These are phyloP conservation scores for Quercus bicolor DNA, from an alignment of 306 rosid species.

Conservation along the genomic window DNA sequence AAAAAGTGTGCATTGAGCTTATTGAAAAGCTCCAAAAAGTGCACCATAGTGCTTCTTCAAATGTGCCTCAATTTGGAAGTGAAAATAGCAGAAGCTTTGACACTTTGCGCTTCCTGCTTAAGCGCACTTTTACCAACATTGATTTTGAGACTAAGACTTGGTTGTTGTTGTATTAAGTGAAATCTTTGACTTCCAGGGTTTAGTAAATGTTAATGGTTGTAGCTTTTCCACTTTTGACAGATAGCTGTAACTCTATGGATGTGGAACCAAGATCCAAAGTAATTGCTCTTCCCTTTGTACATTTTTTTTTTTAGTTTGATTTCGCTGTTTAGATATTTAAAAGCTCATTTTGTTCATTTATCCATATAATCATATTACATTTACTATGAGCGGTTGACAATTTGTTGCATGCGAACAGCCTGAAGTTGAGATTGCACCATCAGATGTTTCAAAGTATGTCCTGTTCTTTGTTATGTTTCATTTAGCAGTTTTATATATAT, in stretches of 20 bases:
- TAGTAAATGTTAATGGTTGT: slow-evolving; percentile 11
- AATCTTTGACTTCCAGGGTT: slow-evolving; percentile 2
- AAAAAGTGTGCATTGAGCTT: no score
- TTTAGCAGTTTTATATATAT: slow-evolving; percentile 19
- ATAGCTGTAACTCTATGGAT: slow-evolving; percentile 27
- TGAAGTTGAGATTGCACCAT: slow-evolving; percentile 47
- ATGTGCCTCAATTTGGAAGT: no score
- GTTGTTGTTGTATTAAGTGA: background rate
- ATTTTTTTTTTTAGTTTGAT: slow-evolving; percentile 20
- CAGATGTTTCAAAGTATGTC: slow-evolving; percentile 86
- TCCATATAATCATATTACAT: slow-evolving; percentile 9
- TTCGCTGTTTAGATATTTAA: background rate
- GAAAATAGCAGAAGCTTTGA: no score
- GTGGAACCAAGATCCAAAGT: slow-evolving; percentile 33
- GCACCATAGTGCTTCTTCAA: no score
- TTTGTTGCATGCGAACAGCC: slow-evolving; percentile 45
- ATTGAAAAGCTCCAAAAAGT: no score
- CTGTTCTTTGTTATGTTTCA: slow-evolving; percentile 32
- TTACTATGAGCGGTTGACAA: slow-evolving; percentile 32
- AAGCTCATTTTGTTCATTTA: slow-evolving; percentile 19
- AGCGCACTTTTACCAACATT: no score
- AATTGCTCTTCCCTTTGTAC: slow-evolving; percentile 27
- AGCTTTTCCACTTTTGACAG: slow-evolving; percentile 32
- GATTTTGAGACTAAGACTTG: no score
- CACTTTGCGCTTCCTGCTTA: no score